Evolutionary conservation across 2,329 filamentous ascomycete genomes (phyloP), one percentile per base, ranked within the genome.

Genomic region (Anisogramma anomala): DNA sequence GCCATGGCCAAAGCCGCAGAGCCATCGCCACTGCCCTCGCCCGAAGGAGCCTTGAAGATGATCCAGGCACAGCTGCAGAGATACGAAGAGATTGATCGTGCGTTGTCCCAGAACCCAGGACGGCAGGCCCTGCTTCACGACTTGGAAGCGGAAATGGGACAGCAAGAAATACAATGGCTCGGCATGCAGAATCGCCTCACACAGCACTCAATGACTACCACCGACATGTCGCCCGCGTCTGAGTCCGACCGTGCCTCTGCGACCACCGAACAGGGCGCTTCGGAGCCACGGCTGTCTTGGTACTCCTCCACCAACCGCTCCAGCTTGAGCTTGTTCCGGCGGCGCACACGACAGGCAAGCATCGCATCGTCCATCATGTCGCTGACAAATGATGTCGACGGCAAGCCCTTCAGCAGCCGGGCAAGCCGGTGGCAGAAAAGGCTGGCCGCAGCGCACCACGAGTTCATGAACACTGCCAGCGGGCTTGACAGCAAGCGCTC

Each of bases 111-210:
- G 39, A 66, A 58, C 47, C 58, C 65, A 20, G 58, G 44, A 7
- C 61, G 66, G 20, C 57, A 71, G 43, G 65, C 62, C 25, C 62
- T 79, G 3, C 59, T 82, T 2, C 68, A 73, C 23, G 69, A 75
- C 45, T 59, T 82, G 1, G 77, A 82, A 52, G 63, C 61, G 46
- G 77, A 82, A 55, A 74, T 81, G 67, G 72, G 69, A 1, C 56
- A 66, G 48, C 71, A 81, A 52, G 73, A 77, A 52, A 65, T 64
- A 40, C 68, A 71, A 48, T 81, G 77, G 77, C 67, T 71, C 42
- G 60, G 68, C 36, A 67, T 79, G 58, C 72, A 74, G 42, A 59
- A 67, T 19, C 66, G 69, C 27, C 53, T 77, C 30, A 59, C 62
- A 39, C 66, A 67, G 42, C 65, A 71, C 49, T 76, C 72, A 5